These are phyloP conservation scores for Pestalotiopsis sp. DNA, from an alignment of 2,329 filamentous ascomycete species.

Conservation along the genomic window DNA sequence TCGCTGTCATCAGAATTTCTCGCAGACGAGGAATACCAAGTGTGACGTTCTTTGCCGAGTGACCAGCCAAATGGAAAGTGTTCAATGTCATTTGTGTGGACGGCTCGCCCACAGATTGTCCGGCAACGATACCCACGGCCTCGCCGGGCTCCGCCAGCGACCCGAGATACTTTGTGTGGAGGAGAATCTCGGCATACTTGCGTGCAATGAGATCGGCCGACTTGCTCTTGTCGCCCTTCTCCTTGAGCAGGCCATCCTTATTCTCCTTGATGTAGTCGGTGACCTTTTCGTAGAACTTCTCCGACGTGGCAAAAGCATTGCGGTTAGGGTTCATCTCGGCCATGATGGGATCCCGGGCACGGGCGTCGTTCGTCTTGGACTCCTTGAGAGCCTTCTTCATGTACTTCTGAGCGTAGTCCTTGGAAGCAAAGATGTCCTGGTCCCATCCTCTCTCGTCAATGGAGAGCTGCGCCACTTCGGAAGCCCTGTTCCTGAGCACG, in stretches of 20 bases:
- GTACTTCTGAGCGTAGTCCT: slow-evolving; percentile 69
- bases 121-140: slow-evolving; percentile 94
- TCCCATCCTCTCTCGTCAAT: slow-evolving; percentile 55
- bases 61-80: slow-evolving; percentile 98
- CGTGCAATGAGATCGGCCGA: slow-evolving; percentile 38
- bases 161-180: slow-evolving; percentile 90
- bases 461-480: slow-evolving; percentile 76
- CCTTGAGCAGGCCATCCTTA: slow-evolving; percentile 60
- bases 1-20: slow-evolving; percentile 98
- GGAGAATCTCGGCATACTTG: slow-evolving; percentile 80
- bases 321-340: slow-evolving; percentile 75
- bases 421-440: slow-evolving; percentile 49
- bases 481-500: slow-evolving; percentile 81
- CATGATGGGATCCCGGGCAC: slow-evolving; percentile 75
- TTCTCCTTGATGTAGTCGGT: slow-evolving; percentile 81
- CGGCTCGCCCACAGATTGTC: slow-evolving; percentile 94
- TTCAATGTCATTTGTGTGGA: slow-evolving; percentile 99
- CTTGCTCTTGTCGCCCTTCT: slow-evolving; percentile 45
- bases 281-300: slow-evolving; percentile 77
- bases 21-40: slow-evolving; percentile 95
- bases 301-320: slow-evolving; percentile 84
- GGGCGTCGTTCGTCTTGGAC: slow-evolving; percentile 57
- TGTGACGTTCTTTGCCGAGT: slow-evolving; percentile 98
- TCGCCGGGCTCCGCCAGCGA: slow-evolving; percentile 94
- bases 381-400: slow-evolving; percentile 83